Evolutionary conservation across 2,329 filamentous ascomycete species (phyloP).

Genomic region (Hymenoscyphus fructigenus): DNA sequence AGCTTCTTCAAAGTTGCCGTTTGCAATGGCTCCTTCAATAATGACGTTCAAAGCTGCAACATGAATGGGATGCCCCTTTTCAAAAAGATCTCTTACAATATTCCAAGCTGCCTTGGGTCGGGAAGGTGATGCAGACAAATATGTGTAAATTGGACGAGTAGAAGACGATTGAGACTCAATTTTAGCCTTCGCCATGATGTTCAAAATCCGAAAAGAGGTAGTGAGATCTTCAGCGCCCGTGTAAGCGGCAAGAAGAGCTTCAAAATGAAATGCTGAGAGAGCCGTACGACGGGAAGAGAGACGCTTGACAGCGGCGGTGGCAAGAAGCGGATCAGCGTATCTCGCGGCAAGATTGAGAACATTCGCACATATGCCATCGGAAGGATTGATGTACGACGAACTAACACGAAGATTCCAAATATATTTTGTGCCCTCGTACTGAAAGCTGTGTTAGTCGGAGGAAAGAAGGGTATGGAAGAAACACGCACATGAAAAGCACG

Average conservation of each 20-base stretch:
- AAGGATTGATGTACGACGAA: conserved; percentile 57
- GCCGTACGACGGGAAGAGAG: conserved; percentile 58
- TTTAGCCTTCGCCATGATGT: conserved; percentile 69
- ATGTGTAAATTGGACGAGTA: conserved; percentile 61
- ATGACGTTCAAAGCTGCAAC: conserved; percentile 48
- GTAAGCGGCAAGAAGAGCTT: conserved; percentile 73
- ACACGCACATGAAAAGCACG: conserved; percentile 57
- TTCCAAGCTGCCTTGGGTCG: conserved; percentile 51
- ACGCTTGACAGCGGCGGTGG: conserved; percentile 67
- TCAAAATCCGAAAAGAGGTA: conserved; percentile 67
- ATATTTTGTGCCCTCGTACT: conserved; percentile 64
- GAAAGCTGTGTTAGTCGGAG: conserved; percentile 18
- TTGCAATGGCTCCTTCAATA: conserved; percentile 37
- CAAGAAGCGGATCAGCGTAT: conserved; percentile 65
- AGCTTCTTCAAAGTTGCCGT: conserved; percentile 47
- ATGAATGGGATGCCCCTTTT: conserved; percentile 49
- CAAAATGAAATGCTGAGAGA: conserved; percentile 71
- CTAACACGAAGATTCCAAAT: conserved; percentile 71
- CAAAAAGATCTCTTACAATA: conserved; percentile 55
- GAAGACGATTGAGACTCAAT: conserved; percentile 56
- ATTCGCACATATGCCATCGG: conserved; percentile 64
- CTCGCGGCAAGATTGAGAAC: conserved; percentile 72
- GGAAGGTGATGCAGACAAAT: conserved; percentile 49
- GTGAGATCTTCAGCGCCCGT: conserved; percentile 57
- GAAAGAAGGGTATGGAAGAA: conserved; percentile 11